Conservation (phyloP, 2,329 filamentous ascomycete species). For the Beauveria medogensis region DNA sequence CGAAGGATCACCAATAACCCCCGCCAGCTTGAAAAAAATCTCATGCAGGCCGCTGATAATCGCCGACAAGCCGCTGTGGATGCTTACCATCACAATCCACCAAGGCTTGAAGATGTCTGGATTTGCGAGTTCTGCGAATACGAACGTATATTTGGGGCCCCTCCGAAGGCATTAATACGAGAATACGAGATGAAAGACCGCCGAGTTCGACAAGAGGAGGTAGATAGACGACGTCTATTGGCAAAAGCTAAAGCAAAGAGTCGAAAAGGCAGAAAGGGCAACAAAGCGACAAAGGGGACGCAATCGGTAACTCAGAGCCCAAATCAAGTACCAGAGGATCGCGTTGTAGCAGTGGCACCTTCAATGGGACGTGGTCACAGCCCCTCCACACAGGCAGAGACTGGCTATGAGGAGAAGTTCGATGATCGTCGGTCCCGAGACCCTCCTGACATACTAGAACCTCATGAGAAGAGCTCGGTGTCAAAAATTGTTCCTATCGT, state of each 20-base stretch:
- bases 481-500: not conserved
- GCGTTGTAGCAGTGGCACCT: constrained; percentile 11
- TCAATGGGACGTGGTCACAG: constrained; percentile 21
- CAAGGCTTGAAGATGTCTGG: constrained; percentile 68
- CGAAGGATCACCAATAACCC: constrained; percentile 44
- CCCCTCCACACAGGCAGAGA: constrained; percentile 32
- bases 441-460: constrained; percentile 12
- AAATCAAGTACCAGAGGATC: constrained; percentile 18
- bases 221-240: constrained; percentile 74
- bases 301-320: constrained; percentile 15
- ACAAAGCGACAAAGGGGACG: constrained; percentile 39
- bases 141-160: constrained; percentile 85
- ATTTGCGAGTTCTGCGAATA: constrained; percentile 99
- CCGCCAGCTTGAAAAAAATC: constrained; percentile 60
- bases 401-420: constrained; percentile 29
- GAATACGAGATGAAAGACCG: constrained; percentile 94
- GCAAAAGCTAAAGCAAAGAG: constrained; percentile 95
- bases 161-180: constrained; percentile 75
- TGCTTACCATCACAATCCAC: constrained; percentile 67
- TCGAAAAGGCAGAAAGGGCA: constrained; percentile 77
- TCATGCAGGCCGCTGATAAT: constrained; percentile 65
- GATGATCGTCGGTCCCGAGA: constrained; percentile 21
- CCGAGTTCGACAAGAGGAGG: constrained; percentile 71
- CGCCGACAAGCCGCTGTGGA: constrained; percentile 71
- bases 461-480: not conserved